A percentile compares a stretch with the other conserved stretches of the same genome.
These are phyloP conservation scores for Erythrophleum ivorense DNA, from an alignment of 331 rosid species.

Conservation along the genomic window DNA sequence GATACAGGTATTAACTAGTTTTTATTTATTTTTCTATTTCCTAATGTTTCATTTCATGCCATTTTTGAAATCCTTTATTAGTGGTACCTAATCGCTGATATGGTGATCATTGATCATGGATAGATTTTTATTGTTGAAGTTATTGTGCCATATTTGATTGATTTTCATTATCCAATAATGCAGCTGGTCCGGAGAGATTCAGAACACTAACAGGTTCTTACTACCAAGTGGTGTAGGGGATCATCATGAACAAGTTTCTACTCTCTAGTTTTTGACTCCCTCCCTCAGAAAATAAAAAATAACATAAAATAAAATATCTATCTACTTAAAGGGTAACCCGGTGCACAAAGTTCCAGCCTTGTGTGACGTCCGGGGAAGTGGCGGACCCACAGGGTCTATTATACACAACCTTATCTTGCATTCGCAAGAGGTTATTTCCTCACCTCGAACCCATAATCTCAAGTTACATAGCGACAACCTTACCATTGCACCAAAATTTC, in stretches of 20 bases:
- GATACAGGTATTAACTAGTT: conserved; percentile 70
- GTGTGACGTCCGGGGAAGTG: too few species aligned
- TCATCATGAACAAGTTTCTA: conserved; percentile 76
- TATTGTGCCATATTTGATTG: conserved; percentile 34
- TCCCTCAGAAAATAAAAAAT: too few species aligned
- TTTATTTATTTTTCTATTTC: not conserved
- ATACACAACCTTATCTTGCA: too few species aligned
- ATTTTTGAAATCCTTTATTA: conserved; percentile 2
- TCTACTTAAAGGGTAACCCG: too few species aligned
- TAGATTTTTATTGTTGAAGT: not conserved
- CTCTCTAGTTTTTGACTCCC: not conserved
- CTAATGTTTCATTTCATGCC: conserved; percentile 19
- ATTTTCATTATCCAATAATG: conserved; percentile 40
- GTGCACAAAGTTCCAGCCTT: too few species aligned
- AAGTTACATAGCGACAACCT: too few species aligned
- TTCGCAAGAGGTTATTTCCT: too few species aligned
- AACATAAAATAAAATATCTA: not conserved
- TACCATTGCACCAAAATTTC: too few species aligned
- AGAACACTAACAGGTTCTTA: conserved; percentile 89
- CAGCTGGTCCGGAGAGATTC: conserved; percentile 97
- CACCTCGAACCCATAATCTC: too few species aligned
- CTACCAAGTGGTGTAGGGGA: conserved; percentile 90
- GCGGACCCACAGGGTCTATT: too few species aligned
- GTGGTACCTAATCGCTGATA: conserved; percentile 15
- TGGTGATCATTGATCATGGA: not conserved